Evolutionary conservation across 1,284 basidiomycete species (phyloP).

Genomic region (Ustilago xerochloae): DNA sequence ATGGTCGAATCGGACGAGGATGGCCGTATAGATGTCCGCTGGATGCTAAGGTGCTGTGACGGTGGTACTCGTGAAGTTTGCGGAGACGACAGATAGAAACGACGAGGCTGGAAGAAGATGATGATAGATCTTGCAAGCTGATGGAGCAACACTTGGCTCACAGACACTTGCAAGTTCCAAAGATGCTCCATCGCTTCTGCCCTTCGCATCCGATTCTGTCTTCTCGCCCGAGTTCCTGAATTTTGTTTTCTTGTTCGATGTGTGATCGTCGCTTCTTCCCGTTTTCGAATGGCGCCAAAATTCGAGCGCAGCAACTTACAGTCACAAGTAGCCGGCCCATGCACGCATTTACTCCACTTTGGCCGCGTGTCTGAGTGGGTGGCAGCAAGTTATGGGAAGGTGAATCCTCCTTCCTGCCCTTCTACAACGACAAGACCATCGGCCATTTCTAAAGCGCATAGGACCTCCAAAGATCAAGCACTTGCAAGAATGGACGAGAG

Average conservation of each 20-base stretch:
- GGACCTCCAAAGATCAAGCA: no score
- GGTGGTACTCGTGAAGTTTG: not conserved
- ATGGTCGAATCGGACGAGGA: not conserved
- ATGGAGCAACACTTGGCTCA: conserved; percentile 15
- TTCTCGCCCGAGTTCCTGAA: conserved; percentile 26
- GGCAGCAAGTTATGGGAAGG: not conserved
- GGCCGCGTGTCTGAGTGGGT: not conserved
- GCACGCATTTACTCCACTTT: conserved; percentile 25
- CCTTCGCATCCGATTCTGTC: conserved; percentile 29
- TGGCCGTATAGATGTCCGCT: not conserved
- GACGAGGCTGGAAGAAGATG: not conserved
- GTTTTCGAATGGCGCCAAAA: not conserved
- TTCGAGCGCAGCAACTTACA: not conserved
- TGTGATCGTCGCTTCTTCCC: conserved; percentile 16
- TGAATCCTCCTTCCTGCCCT: not conserved
- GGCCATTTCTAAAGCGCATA: not conserved
- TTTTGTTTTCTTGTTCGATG: not conserved
- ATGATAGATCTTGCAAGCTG: not conserved
- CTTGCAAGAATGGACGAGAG: conserved; percentile 53
- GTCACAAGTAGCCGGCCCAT: conserved; percentile 12
- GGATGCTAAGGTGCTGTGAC: not conserved
- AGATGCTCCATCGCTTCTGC: conserved; percentile 5
- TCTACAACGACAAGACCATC: not conserved
- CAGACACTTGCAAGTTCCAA: no score
- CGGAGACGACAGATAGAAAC: conserved; percentile 5